These are phyloP conservation scores for Marchantia polymorpha DNA, from an alignment of 225 moss, liverwort and hornwort genomes.

Conservation along the genomic window DNA sequence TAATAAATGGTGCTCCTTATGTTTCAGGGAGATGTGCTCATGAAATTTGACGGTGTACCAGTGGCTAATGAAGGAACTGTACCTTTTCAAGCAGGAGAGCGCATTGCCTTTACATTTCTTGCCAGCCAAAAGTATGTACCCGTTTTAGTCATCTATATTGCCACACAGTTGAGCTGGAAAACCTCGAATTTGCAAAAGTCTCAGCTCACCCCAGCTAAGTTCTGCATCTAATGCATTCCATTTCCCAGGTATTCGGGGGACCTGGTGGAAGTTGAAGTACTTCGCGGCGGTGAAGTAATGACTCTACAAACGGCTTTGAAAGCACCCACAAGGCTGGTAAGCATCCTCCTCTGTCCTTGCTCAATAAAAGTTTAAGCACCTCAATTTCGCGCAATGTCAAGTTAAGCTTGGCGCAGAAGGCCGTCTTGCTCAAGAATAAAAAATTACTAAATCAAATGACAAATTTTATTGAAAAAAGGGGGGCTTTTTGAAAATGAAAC, in stretches of 20 bases:
- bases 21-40: constrained; percentile 84
- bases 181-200: neutral
- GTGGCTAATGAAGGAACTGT: constrained; percentile 98
- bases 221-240: no score
- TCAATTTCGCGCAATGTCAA: no score
- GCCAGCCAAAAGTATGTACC: constrained; percentile 87
- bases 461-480: no score
- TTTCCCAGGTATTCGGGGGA: constrained; percentile 79
- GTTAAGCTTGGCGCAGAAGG: no score
- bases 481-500: no score
- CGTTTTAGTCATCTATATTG: neutral
- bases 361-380: no score
- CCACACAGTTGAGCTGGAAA: neutral
- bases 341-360: constrained; percentile 28
- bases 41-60: constrained; percentile 86
- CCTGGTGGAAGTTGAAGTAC: constrained; percentile 65
- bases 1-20: neutral
- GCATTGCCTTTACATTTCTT: constrained; percentile 94
- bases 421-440: no score
- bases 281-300: constrained; percentile 70
- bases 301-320: constrained; percentile 71
- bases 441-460: no score
- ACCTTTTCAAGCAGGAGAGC: constrained; percentile 92
- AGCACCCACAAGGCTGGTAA: constrained; percentile 85
- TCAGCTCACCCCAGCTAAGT: neutral